Evolutionary conservation across 2,329 filamentous ascomycete genomes (phyloP).

Genomic region (Chaetomium globosum): DNA sequence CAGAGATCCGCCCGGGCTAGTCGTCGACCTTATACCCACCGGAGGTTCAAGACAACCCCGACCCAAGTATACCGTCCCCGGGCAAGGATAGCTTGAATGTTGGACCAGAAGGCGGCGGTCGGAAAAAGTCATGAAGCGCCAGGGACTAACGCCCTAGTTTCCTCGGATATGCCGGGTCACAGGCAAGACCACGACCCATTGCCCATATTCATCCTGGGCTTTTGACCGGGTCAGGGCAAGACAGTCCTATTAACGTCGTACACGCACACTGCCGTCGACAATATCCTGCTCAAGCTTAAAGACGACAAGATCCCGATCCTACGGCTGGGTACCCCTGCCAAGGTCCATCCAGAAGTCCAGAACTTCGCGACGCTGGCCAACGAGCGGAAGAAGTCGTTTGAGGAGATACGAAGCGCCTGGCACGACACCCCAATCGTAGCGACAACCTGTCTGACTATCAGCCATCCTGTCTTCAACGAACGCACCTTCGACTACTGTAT

Average conservation of each 20-base stretch:
- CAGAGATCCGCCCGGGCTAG: slow-evolving; percentile 73
- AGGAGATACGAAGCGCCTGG: slow-evolving; percentile 82
- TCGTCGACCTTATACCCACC: slow-evolving; percentile 76
- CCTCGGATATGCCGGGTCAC: slow-evolving; percentile 98
- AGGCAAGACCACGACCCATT: slow-evolving; percentile 97
- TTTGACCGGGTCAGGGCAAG: slow-evolving; percentile 85
- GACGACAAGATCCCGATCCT: slow-evolving; percentile 76
- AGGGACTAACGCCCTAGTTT: slow-evolving; percentile 96
- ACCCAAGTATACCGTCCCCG: slow-evolving; percentile 65
- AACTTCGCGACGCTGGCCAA: slow-evolving; percentile 80
- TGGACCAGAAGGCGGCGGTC: slow-evolving; percentile 85
- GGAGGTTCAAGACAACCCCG: slow-evolving; percentile 65
- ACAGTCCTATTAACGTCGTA: slow-evolving; percentile 93
- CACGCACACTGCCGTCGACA: slow-evolving; percentile 97
- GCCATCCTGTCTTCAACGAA: slow-evolving; percentile 83
- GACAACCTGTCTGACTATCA: slow-evolving; percentile 91
- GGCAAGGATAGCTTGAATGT: slow-evolving; percentile 73
- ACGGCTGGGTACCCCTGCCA: slow-evolving; percentile 80
- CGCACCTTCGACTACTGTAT: slow-evolving; percentile 97
- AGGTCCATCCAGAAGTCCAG: slow-evolving; percentile 85
- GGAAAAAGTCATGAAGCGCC: slow-evolving; percentile 94
- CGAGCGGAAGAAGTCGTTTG: slow-evolving; percentile 72
- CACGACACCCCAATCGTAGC: slow-evolving; percentile 86
- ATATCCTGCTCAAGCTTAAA: slow-evolving; percentile 90
- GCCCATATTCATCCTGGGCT: slow-evolving; percentile 93